Percentiles rank a stretch among this genome's conserved stretches.
phyloP scores from a whole-genome alignment of 2,329 filamentous ascomycete species.

The Sporothrix euskadiensis region DNA sequence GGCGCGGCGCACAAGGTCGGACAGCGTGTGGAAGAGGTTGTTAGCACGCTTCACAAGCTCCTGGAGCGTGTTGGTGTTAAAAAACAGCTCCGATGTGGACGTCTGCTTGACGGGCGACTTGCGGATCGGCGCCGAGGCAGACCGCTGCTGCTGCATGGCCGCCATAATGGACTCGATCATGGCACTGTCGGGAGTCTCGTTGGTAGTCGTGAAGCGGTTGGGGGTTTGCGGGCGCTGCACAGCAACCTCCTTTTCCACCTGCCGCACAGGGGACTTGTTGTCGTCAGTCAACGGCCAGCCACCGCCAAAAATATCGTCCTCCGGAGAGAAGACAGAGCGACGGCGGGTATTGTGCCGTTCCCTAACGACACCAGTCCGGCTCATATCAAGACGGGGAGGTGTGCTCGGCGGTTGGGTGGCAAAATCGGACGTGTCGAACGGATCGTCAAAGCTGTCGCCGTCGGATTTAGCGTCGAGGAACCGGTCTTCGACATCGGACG shows the following conservation, averaged over 20 bases:
- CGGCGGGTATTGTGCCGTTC: conserved; percentile 55
- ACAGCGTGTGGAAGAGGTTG: conserved; percentile 59
- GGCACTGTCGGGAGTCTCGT: conserved; percentile 43
- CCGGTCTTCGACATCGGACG: conserved; percentile 46
- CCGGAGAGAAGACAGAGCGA: conserved; percentile 64
- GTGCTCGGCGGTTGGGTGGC: neutral
- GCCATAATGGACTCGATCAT: conserved; percentile 64
- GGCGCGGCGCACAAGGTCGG: conserved; percentile 59
- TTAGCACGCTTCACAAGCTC: conserved; percentile 64
- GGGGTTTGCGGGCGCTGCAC: conserved; percentile 45
- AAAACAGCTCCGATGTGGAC: conserved; percentile 59
- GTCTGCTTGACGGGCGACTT: conserved; percentile 39
- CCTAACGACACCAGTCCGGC: conserved; percentile 55
- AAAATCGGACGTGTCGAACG: conserved; percentile 45
- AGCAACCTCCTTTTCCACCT: conserved; percentile 39
- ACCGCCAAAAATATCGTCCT: conserved; percentile 66
- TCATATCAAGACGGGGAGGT: conserved; percentile 41
- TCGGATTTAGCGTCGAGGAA: conserved; percentile 53
- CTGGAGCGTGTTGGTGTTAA: conserved; percentile 68
- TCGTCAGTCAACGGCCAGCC: conserved; percentile 46
- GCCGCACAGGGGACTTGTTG: conserved; percentile 37
- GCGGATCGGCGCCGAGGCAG: conserved; percentile 45
- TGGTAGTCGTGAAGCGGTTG: conserved; percentile 36
- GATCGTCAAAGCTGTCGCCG: conserved; percentile 47
- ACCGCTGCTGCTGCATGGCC: conserved; percentile 59